Conservation (phyloP, 2,329 filamentous ascomycete genomes). For the Xylaria sp. region DNA sequence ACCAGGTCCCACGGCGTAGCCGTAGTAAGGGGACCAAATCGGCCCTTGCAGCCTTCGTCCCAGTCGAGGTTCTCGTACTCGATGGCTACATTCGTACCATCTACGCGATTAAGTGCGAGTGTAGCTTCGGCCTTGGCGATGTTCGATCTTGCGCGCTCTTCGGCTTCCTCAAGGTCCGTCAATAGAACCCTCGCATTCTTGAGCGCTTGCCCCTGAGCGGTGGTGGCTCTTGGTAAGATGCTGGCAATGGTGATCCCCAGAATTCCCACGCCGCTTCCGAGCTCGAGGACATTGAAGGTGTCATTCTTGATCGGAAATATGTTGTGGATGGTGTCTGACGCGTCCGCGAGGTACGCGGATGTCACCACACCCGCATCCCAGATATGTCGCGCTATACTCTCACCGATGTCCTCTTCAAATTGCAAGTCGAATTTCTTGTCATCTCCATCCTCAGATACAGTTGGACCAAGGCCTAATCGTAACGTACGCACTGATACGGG, state of each 20-base stretch:
- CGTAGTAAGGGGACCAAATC: constrained; percentile 49
- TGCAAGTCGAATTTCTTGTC: constrained; percentile 44
- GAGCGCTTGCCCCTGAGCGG: constrained; percentile 22
- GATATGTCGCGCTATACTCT: constrained; percentile 64
- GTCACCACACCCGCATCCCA: constrained; percentile 63
- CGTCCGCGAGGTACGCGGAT: constrained; percentile 44
- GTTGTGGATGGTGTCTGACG: constrained; percentile 17
- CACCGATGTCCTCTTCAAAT: constrained; percentile 62
- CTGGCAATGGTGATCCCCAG: constrained; percentile 56
- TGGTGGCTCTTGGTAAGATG: constrained; percentile 37
- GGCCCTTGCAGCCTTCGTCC: constrained; percentile 55
- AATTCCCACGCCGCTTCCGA: constrained; percentile 63
- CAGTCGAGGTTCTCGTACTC: constrained; percentile 63
- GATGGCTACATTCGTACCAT: constrained; percentile 32
- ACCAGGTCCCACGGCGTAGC: constrained; percentile 57
- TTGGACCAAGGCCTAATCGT: not conserved
- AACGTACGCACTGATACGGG: constrained; percentile 35
- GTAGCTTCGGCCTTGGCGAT: constrained; percentile 41
- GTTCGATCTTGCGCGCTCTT: constrained; percentile 55
- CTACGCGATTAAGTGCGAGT: not conserved
- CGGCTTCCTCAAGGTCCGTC: constrained; percentile 62
- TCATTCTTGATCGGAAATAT: constrained; percentile 30
- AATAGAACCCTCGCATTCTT: constrained; percentile 48
- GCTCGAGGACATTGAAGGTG: constrained; percentile 55
- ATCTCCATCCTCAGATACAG: not conserved